A percentile compares a stretch with the other conserved stretches of the same genome.
These are phyloP conservation scores for Cladosporium sphaerospermum DNA, from an alignment of 2,329 filamentous ascomycete genomes.

Conservation along the genomic window DNA sequence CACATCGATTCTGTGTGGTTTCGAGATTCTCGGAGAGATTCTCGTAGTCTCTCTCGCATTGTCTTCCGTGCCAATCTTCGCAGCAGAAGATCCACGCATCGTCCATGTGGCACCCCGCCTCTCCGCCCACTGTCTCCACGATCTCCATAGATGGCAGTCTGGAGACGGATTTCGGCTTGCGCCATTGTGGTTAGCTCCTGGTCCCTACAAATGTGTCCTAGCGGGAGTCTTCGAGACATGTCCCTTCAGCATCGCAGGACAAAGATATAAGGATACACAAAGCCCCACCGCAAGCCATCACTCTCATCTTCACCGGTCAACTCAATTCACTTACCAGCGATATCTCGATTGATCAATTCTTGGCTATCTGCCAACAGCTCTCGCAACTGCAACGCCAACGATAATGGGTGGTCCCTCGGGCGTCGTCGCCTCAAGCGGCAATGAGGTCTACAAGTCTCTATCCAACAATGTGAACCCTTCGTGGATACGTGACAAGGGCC, in stretches of 20 bases:
- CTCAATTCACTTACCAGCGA: neutral
- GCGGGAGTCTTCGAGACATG: neutral
- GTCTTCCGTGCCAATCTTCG: neutral
- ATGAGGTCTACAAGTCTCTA: constrained; percentile 17
- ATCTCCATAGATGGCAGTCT: neutral
- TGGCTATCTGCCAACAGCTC: too few species aligned
- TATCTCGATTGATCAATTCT: too few species aligned
- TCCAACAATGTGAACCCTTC: constrained; percentile 15
- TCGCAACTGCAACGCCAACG: neutral
- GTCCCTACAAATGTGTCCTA: neutral
- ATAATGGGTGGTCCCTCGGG: constrained; percentile 11
- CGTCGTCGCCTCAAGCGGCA: constrained; percentile 13
- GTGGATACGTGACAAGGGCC: constrained; percentile 16
- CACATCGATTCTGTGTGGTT: neutral
- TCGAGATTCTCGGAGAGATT: constrained; percentile 1
- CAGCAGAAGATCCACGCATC: neutral
- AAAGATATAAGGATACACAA: neutral
- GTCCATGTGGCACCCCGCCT: constrained; percentile 1
- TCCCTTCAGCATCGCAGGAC: neutral
- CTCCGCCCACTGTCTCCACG: constrained; percentile 4
- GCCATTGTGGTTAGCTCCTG: neutral
- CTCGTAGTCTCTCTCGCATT: neutral
- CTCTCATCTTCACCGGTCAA: neutral
- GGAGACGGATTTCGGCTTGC: neutral
- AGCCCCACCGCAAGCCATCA: neutral